phyloP scores from a whole-genome alignment of 352 stramenopile species.

The Phytophthora foliorum region DNA sequence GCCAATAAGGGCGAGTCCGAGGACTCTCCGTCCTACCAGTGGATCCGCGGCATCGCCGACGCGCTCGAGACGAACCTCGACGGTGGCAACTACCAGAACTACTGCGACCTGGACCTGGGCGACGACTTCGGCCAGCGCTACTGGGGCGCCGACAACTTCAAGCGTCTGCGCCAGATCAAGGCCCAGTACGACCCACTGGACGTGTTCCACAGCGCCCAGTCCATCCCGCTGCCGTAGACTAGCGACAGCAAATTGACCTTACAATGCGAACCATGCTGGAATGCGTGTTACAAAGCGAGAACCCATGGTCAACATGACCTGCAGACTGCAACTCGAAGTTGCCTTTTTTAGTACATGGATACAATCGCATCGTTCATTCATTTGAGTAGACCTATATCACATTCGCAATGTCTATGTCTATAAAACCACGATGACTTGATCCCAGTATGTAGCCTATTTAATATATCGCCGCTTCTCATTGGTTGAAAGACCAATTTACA shows the following conservation, averaged over 20 bases:
- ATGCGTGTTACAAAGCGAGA: too few relatives aligned
- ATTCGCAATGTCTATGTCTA: too few relatives aligned
- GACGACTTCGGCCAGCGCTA: constrained; percentile 52
- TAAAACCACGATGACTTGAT: too few relatives aligned
- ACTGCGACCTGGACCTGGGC: constrained; percentile 63
- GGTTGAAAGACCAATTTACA: too few relatives aligned
- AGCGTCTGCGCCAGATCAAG: constrained; percentile 58
- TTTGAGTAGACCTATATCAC: too few relatives aligned
- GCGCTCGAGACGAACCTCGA: constrained; percentile 52
- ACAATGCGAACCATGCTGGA: background rate
- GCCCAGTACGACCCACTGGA: constrained; percentile 55
- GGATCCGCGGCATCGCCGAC: constrained; percentile 49
- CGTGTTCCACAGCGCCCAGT: constrained; percentile 69
- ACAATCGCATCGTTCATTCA: background rate
- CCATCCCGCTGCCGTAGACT: constrained; percentile 49
- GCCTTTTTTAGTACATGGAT: constrained; percentile 4
- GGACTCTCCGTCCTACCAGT: constrained; percentile 47
- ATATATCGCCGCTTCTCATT: too few relatives aligned
- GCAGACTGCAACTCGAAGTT: constrained; percentile 1
- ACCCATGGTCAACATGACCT: too few relatives aligned
- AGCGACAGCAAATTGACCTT: background rate
- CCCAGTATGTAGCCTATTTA: too few relatives aligned
- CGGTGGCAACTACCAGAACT: constrained; percentile 71
- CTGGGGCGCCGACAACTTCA: constrained; percentile 64
- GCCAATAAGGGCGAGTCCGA: constrained; percentile 50